Base-by-base conservation (phyloP, 2,329 filamentous ascomycete genomes). In the Pseudogymnoascus pannorum region DNA sequence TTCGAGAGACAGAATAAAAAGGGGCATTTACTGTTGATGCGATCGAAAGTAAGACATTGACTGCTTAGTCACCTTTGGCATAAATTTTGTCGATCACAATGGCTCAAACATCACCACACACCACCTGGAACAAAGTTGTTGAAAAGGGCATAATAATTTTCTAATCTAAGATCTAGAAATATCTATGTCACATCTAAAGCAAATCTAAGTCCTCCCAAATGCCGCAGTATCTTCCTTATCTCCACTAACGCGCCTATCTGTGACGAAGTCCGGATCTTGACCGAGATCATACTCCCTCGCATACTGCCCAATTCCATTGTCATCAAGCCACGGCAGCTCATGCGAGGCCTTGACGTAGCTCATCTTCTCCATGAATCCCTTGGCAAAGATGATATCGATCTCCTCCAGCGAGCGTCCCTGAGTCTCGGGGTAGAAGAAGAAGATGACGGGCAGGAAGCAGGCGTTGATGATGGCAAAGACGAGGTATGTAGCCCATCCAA, bases 361-460 rank as follows among this genome's bases (percentile, higher is more conserved):
- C 81, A 87, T 86, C 68, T 87, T 83, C 71, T 87, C 84, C 24
- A 87, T 18, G 12, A 11, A 51, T 9, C 44, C 44, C 44, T 51
- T 51, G 2, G 44, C 44, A n/a, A 51, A 51, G 24, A 51, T 18
- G 24, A 78, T 2, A 79, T 51, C 44, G 29, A 51, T 51, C 44
- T 51, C 44, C 44, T 51, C 44, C 14, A 51, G 24, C 44, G 44
- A 81, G 33, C 83, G 77, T 68, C 81, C 81, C 0, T 80, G 80
- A 11, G 84, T 86, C 72, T 87, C 84, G 0, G 84, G 83, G 72
- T 81, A 85, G 75, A 84, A 83, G 54, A 64, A 38, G 60, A 57
- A 35, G 60, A 58, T 61, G 62, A 57, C 40, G 59, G 87, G 84
- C 58, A 84, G 77, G 8, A 84, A 84, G 29, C 29, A 51, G 44